phyloP scores from a whole-genome alignment of 2,329 filamentous ascomycete genomes.

The Pseudogymnoascus sp. region DNA sequence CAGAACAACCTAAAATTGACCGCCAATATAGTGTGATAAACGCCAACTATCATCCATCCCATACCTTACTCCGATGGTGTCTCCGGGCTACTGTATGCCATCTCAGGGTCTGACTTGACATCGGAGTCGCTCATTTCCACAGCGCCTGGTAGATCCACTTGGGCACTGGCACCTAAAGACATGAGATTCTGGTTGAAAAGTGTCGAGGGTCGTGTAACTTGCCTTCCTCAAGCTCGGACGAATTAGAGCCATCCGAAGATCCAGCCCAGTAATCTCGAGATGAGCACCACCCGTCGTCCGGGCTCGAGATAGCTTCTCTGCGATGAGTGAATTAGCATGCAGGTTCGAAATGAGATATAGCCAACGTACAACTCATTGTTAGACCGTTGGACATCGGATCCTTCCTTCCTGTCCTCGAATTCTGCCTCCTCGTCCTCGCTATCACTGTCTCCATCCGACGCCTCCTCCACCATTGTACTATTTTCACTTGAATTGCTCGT shows the following conservation, averaged over 20 bases:
- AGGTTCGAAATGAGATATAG: neutral
- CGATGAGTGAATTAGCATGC: neutral
- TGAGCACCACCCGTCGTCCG: conserved; percentile 2
- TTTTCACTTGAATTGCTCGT: neutral
- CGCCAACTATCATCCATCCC: neutral
- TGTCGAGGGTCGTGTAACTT: neutral
- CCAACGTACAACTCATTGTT: neutral
- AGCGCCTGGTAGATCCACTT: neutral
- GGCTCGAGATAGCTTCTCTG: neutral
- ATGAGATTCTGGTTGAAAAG: neutral
- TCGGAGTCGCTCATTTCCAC: neutral
- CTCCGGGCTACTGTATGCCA: neutral
- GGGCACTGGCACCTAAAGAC: neutral
- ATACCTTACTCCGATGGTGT: neutral
- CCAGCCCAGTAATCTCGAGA: conserved; percentile 8
- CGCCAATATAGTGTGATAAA: neutral
- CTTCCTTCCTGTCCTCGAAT: neutral
- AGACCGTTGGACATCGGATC: neutral
- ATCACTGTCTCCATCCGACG: no score
- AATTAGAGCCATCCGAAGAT: neutral
- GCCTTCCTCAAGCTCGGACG: neutral
- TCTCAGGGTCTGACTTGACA: neutral
- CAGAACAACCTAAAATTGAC: conserved; percentile 5
- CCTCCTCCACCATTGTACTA: neutral
- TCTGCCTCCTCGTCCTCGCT: neutral